Conservation (phyloP, 23 red algal genomes). For the Gracilariopsis chorda region DNA sequence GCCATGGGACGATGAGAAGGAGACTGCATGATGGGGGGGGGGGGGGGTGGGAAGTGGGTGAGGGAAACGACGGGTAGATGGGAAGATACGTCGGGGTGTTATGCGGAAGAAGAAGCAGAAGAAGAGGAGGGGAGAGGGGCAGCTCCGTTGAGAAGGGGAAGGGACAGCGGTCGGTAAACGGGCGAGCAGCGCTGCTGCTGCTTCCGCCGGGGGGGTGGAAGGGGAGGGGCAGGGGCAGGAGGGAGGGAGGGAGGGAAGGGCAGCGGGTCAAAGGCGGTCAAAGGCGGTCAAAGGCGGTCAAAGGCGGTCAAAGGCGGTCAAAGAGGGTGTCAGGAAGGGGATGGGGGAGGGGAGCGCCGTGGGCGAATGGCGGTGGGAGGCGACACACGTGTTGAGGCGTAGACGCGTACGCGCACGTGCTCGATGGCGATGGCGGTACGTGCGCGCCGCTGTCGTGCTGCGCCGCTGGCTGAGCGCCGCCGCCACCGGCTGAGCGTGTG, state of each 20-base stretch:
- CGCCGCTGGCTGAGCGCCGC: not conserved
- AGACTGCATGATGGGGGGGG: not conserved
- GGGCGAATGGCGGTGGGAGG: not conserved
- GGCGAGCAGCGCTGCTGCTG: not conserved
- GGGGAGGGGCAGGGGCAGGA: no score
- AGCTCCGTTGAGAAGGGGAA: not conserved
- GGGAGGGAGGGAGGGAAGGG: no score
- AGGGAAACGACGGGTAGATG: not conserved
- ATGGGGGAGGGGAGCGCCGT: no score
- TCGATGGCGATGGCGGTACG: not conserved
- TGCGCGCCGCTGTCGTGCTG: not conserved
- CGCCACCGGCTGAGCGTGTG: not conserved
- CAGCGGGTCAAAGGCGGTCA: no score
- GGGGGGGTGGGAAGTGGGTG: not conserved
- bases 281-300: no score
- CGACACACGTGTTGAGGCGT: slow-evolving; percentile 5
- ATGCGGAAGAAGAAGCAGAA: not conserved
- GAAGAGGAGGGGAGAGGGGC: not conserved
- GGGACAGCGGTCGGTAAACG: not conserved
- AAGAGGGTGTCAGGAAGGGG: no score
- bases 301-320: no score
- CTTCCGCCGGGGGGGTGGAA: no score
- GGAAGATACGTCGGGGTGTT: not conserved
- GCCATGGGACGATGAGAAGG: not conserved
- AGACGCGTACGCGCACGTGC: slow-evolving; percentile 28